Conservation (phyloP, 129 eudicot genomes). For the Flaveria ramosissima region DNA sequence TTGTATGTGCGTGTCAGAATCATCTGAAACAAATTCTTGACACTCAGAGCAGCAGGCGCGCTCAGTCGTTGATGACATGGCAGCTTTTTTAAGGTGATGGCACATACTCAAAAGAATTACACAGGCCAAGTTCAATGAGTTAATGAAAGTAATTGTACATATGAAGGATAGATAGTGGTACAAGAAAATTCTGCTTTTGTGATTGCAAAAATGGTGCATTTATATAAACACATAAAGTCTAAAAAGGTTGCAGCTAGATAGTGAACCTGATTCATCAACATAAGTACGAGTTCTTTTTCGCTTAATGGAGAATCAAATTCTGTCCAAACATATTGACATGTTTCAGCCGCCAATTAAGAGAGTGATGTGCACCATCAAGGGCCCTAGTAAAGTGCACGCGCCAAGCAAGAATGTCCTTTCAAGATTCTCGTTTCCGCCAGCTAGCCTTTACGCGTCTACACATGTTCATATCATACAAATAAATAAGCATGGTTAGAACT, state of each 20-base stretch:
- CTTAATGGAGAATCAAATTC: slow-evolving; percentile 25
- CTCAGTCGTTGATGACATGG: slow-evolving; percentile 23
- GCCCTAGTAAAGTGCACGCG: slow-evolving; percentile 9
- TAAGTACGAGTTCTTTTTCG: neutral
- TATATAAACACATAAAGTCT: slow-evolving; percentile 22
- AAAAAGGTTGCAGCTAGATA: neutral
- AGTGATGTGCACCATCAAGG: slow-evolving; percentile 21
- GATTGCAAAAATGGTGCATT: slow-evolving; percentile 17
- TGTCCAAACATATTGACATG: slow-evolving; percentile 5
- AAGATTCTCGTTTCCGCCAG: slow-evolving; percentile 22
- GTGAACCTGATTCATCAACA: slow-evolving; percentile 31
- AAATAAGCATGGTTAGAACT: neutral
- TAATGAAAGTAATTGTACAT: slow-evolving; percentile 11
- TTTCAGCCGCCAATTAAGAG: slow-evolving; percentile 2
- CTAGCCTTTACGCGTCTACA: slow-evolving; percentile 24
- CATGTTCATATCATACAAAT: neutral
- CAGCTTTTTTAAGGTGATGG: neutral
- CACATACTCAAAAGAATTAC: neutral
- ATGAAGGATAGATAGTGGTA: neutral
- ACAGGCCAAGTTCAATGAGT: slow-evolving; percentile 10
- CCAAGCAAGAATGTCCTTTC: slow-evolving; percentile 9
- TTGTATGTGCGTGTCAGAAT: slow-evolving; percentile 7
- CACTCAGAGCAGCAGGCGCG: slow-evolving; percentile 39
- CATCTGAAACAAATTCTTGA: slow-evolving; percentile 16
- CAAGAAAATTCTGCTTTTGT: neutral